Evolutionary conservation across 371 early-diverging fungal species (phyloP).

Genomic region (Batrachochytrium dendrobatidis): DNA sequence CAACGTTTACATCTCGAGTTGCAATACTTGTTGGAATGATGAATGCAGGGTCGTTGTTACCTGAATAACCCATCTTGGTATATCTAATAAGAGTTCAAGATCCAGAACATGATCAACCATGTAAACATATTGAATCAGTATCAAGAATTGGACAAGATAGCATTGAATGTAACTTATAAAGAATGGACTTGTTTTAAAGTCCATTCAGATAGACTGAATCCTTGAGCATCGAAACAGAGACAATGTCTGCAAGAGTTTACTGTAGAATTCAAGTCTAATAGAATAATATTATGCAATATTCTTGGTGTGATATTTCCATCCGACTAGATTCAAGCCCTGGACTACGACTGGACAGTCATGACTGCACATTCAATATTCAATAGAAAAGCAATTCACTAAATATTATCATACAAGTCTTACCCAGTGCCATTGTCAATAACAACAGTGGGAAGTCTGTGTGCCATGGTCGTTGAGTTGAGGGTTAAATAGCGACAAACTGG

Average conservation of each 20-base stretch:
- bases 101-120: background rate
- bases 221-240: too few relatives aligned
- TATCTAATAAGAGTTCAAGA: slow-evolving; percentile 67
- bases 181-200: too few relatives aligned
- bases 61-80: slow-evolving; percentile 97
- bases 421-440: slow-evolving; percentile 45
- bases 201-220: too few relatives aligned
- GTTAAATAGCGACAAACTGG: background rate
- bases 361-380: too few relatives aligned
- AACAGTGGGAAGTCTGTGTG: slow-evolving; percentile 20
- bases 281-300: too few relatives aligned
- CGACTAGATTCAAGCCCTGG: too few relatives aligned
- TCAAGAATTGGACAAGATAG: background rate
- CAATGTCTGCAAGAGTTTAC: too few relatives aligned
- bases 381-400: too few relatives aligned
- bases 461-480: slow-evolving; percentile 5
- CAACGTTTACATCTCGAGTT: slow-evolving; percentile 52
- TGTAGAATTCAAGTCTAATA: too few relatives aligned
- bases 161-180: background rate
- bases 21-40: slow-evolving; percentile 92
- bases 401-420: too few relatives aligned
- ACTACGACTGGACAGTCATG: too few relatives aligned
- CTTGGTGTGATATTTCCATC: too few relatives aligned
- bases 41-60: slow-evolving; percentile 92
- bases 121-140: background rate